Evolutionary conservation across 768 basidiomycete genomes (phyloP).

Genomic region (Mycena olivaceomarginata): DNA sequence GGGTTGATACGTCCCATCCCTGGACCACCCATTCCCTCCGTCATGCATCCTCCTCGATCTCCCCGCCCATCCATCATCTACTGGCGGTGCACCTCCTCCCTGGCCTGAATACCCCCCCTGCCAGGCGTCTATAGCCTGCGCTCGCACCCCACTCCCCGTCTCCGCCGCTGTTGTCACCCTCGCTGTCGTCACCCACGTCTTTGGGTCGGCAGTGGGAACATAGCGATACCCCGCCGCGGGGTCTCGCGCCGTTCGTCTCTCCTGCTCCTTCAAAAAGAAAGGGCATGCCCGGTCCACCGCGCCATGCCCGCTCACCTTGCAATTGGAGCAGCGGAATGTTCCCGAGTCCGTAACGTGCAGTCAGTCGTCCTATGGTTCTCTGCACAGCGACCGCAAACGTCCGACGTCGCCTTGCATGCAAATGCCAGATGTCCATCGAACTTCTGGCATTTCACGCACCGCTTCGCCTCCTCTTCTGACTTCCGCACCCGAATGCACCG

Average conservation of each 20-base stretch:
- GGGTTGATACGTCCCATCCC: too few species aligned
- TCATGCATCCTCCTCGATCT: too few species aligned
- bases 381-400: conserved; percentile 5
- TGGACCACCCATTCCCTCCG: too few species aligned
- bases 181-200: too few species aligned
- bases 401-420: not conserved
- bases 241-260: not conserved
- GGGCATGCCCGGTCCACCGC: not conserved
- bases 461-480: too few species aligned
- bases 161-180: not conserved
- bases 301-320: conserved; percentile 5
- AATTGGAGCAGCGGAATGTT: not conserved
- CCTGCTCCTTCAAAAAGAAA: conserved; percentile 1
- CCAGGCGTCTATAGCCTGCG: too few species aligned
- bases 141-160: too few species aligned
- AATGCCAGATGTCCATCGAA: conserved; percentile 11
- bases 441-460: conserved; percentile 20
- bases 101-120: too few species aligned
- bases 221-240: conserved; percentile 16
- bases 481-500: conserved; percentile 27
- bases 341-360: not conserved
- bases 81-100: too few species aligned
- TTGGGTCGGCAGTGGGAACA: too few species aligned
- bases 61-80: too few species aligned
- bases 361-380: conserved; percentile 1